Conservation (phyloP, 1,284 basidiomycete genomes). For the Exobasidium rhododendri region DNA sequence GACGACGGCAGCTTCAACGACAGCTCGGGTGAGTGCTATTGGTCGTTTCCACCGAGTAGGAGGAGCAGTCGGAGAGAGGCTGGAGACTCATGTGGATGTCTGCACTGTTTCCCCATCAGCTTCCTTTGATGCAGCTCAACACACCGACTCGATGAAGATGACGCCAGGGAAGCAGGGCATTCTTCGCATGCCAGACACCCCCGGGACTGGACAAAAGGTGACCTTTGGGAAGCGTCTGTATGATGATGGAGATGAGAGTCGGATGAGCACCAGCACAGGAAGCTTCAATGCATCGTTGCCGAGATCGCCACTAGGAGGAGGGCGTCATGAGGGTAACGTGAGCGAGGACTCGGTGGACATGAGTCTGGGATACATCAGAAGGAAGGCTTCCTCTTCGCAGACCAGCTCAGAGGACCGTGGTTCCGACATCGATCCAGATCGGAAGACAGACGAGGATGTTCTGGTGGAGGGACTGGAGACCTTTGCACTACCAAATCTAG, state of each 20-base stretch:
- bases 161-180: slow-evolving; percentile 13
- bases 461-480: background rate
- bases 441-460: background rate
- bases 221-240: slow-evolving; percentile 27
- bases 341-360: slow-evolving; percentile 1
- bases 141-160: background rate
- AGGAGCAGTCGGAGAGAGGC: too few relatives aligned
- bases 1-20: too few relatives aligned
- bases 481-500: background rate
- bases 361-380: background rate
- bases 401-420: background rate
- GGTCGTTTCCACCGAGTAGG: too few relatives aligned
- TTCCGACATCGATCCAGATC: too few relatives aligned
- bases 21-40: too few relatives aligned
- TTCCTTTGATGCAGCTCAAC: background rate
- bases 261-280: slow-evolving; percentile 16
- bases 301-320: background rate
- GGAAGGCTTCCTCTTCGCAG: background rate
- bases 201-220: slow-evolving; percentile 27
- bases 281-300: background rate
- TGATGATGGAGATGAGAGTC: slow-evolving; percentile 34
- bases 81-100: too few relatives aligned
- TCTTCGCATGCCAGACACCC: slow-evolving; percentile 23
- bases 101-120: slow-evolving; percentile 1
- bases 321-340: background rate